phyloP scores from a whole-genome alignment of 1,139 yeast genomes.

The Zygoascus sp. region DNA sequence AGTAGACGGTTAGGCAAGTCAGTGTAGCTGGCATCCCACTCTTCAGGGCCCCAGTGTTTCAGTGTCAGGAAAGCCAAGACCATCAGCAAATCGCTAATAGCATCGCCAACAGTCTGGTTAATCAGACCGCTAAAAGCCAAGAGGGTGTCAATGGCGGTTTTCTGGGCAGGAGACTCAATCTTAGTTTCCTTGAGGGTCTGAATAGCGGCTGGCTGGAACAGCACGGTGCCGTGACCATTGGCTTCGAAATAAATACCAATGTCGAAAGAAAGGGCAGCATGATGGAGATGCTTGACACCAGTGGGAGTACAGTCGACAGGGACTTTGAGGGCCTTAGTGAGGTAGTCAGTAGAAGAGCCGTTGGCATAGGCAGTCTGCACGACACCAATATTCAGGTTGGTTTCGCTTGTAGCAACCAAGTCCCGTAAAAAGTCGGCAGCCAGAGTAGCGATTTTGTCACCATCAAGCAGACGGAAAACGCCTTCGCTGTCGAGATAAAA shows the following conservation, averaged over 20 bases:
- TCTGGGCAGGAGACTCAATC: conserved; percentile 36
- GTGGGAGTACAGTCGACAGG: conserved; percentile 92
- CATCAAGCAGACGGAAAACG: conserved; percentile 72
- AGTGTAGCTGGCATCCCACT: conserved; percentile 73
- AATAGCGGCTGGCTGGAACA: conserved; percentile 63
- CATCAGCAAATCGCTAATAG: conserved; percentile 80
- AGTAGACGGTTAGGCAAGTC: conserved; percentile 84
- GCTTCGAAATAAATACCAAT: conserved; percentile 96
- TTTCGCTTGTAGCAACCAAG: conserved; percentile 41
- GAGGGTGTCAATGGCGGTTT: conserved; percentile 48
- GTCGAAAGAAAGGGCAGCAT: conserved; percentile 76
- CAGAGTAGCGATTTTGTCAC: conserved; percentile 88
- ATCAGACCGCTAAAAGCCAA: conserved; percentile 62
- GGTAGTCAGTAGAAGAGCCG: conserved; percentile 78
- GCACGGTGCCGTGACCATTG: conserved; percentile 97
- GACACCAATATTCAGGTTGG: conserved; percentile 58
- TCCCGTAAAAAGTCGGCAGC: conserved; percentile 66
- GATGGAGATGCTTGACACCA: conserved; percentile 94
- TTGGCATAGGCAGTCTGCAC: conserved; percentile 98
- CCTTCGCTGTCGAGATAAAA: conserved; percentile 54
- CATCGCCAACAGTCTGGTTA: conserved; percentile 97
- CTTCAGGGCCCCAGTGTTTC: conserved; percentile 53
- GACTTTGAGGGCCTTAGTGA: conserved; percentile 55
- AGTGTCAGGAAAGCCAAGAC: conserved; percentile 63
- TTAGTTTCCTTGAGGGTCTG: conserved; percentile 31